Evolutionary conservation across 2,329 filamentous ascomycete species (phyloP), one percentile per base, ranked within the genome.

Genomic region (Cryphonectria parasitica): DNA sequence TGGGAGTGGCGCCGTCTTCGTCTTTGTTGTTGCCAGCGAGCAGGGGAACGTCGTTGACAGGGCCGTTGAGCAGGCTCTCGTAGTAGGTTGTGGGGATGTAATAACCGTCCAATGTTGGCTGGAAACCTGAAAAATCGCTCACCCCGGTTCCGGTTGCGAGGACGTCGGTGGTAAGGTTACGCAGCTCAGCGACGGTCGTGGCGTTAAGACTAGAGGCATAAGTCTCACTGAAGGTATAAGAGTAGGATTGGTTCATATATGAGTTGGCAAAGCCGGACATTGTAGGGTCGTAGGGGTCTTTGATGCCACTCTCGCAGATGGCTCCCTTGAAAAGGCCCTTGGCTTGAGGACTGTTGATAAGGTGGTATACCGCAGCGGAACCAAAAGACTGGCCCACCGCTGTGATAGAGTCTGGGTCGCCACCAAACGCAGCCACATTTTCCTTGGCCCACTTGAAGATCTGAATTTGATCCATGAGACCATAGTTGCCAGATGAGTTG

Each of bases 401-500:
- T 5, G 60, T 62, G 34, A 62, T 39, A n/a, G 31, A 61, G 58
- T 77, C 73, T 0, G 82, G 81, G 73, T 88, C 84, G 52, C 86
- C 87, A 2, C 86, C 86, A 74, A 89, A 89, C 1, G 78, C 77
- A 1, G 75, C 77, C 66, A 88, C 86, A 71, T 88, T 88, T 39
- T 87, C 83, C 64, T 83, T 81, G 2, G 88, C 82, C 87, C 87
- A 89, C 49, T 83, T 78, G n/a, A 89, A 77, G 15, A 84, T 77
- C 0, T 83, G 70, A 1, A 82, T 79, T 75, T 89, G 86, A 72
- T 89, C 87, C 67, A 82, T 81, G 3, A 89, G 76, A 0, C 88
- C 88, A n/a, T 90, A 78, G 75, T 93, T 93, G 41, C 39, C 34
- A 25, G 60, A 63, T 3, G 17, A 25, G 22, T 63, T 63, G 10